These are phyloP conservation scores for Vitis hybrid DNA, from an alignment of 177 flowering plant species.

Conservation along the genomic window DNA sequence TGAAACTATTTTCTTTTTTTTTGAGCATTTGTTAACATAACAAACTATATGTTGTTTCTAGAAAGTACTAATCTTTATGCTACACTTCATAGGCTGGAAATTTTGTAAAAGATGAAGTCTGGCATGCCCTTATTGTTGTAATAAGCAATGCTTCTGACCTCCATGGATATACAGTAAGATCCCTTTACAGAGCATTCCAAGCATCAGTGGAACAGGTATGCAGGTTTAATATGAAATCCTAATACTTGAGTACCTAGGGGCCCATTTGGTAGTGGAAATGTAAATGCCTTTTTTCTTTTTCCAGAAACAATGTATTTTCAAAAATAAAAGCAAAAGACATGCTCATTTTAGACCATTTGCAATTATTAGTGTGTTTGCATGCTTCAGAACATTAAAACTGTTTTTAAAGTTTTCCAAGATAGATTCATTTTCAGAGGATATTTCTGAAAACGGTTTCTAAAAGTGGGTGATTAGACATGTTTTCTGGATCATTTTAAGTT, in stretches of 20 bases:
- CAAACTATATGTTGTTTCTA: not conserved
- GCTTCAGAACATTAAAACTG: too few relatives aligned
- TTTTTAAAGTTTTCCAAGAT: too few relatives aligned
- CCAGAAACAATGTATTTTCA: not conserved
- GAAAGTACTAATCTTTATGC: slow-evolving; percentile 18
- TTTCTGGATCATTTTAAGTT: too few relatives aligned
- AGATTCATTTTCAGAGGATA: too few relatives aligned
- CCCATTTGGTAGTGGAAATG: too few relatives aligned
- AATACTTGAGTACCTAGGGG: too few relatives aligned
- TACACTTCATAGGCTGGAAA: slow-evolving; percentile 83
- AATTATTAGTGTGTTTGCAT: too few relatives aligned
- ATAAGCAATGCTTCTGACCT: slow-evolving; percentile 92
- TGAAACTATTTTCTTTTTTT: not conserved
- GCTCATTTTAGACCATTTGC: too few relatives aligned
- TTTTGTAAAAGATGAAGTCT: slow-evolving; percentile 95
- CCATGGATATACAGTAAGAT: slow-evolving; percentile 91
- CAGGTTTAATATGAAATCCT: too few relatives aligned
- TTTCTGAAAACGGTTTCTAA: too few relatives aligned
- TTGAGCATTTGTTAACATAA: not conserved
- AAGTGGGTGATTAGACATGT: too few relatives aligned
- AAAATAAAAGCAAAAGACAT: too few relatives aligned
- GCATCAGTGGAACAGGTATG: slow-evolving; percentile 87
- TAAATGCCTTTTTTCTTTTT: slow-evolving; percentile 2
- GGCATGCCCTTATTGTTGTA: slow-evolving; percentile 94
- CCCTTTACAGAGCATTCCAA: slow-evolving; percentile 82